phyloP scores from a whole-genome alignment of 73 alveolate genomes.

The Paramecium primaurelia region DNA sequence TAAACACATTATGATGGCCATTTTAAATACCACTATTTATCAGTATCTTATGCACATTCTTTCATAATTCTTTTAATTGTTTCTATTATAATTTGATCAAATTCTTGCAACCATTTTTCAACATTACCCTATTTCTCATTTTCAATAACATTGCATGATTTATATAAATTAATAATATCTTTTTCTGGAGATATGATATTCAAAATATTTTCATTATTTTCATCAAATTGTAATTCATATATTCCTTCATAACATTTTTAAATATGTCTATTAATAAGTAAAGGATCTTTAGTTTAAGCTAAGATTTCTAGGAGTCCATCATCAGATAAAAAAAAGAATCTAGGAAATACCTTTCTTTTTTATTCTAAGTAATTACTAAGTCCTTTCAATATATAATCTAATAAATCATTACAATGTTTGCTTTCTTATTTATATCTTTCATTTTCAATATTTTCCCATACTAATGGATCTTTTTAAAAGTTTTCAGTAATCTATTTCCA shows the following conservation, averaged over 20 bases:
- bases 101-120: constrained; percentile 93
- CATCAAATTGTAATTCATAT: constrained; percentile 83
- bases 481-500: constrained; percentile 94
- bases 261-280: constrained; percentile 89
- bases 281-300: constrained; percentile 95
- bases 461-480: constrained; percentile 68
- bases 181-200: constrained; percentile 90
- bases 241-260: constrained; percentile 95
- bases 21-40: constrained; percentile 75
- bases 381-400: constrained; percentile 92
- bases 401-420: constrained; percentile 65
- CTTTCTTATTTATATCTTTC: constrained; percentile 84
- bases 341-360: constrained; percentile 97
- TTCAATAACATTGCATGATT: constrained; percentile 84
- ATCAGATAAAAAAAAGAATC: constrained; percentile 99
- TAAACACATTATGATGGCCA: constrained; percentile 96
- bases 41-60: constrained; percentile 56
- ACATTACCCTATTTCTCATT: constrained; percentile 89
- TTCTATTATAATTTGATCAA: constrained; percentile 86
- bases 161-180: constrained; percentile 77
- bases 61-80: constrained; percentile 72
- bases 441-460: constrained; percentile 62
- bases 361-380: constrained; percentile 93
- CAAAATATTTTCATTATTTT: constrained; percentile 70
- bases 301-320: constrained; percentile 92